Evolutionary conservation across 2,329 filamentous ascomycete species (phyloP).

Genomic region (Xylaria sp.): DNA sequence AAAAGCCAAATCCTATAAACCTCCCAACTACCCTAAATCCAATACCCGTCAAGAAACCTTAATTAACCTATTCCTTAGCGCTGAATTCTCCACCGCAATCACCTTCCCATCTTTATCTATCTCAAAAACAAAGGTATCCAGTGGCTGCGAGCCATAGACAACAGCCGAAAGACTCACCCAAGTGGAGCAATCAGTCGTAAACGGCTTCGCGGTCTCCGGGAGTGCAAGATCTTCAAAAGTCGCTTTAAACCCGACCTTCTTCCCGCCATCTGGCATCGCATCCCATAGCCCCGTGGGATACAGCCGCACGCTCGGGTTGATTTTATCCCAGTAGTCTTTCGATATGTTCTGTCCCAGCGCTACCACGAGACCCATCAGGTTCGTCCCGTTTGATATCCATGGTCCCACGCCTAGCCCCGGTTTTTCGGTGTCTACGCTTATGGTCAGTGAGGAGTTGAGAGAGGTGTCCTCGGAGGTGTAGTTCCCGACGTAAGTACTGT

Average conservation of each 20-base stretch:
- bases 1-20: no score
- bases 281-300: slow-evolving; percentile 50
- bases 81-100: slow-evolving; percentile 43
- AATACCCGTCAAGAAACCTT: slow-evolving; percentile 31
- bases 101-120: slow-evolving; percentile 41
- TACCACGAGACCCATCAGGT: slow-evolving; percentile 44
- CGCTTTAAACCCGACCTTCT: slow-evolving; percentile 49
- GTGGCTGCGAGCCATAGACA: slow-evolving; percentile 43
- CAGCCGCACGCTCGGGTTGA: slow-evolving; percentile 45
- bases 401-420: slow-evolving; percentile 46
- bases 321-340: slow-evolving; percentile 35
- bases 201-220: slow-evolving; percentile 35
- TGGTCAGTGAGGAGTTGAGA: slow-evolving; percentile 47
- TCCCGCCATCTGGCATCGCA: slow-evolving; percentile 37
- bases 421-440: slow-evolving; percentile 42
- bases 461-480: slow-evolving; percentile 37
- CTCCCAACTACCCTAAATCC: no score
- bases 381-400: slow-evolving; percentile 51
- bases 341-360: slow-evolving; percentile 40
- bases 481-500: slow-evolving; percentile 42
- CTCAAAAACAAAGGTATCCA: slow-evolving; percentile 47
- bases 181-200: slow-evolving; percentile 43
- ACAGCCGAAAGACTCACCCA: slow-evolving; percentile 43
- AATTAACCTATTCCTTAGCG: slow-evolving; percentile 40
- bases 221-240: slow-evolving; percentile 48